Conservation (phyloP, 2,329 filamentous ascomycete genomes). For the Didymella keratinophila region DNA sequence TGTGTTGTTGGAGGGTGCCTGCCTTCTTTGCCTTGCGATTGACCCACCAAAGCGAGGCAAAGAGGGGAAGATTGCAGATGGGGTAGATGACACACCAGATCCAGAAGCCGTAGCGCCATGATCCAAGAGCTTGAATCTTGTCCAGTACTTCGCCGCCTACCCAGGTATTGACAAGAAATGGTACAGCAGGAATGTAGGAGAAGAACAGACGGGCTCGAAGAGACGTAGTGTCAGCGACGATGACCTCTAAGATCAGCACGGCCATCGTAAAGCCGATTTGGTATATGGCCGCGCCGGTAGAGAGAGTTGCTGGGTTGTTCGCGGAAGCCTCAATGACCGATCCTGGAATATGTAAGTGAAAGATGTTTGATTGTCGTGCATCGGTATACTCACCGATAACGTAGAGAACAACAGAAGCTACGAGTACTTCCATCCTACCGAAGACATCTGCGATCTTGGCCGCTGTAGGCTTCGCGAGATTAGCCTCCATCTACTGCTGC, state of each 20-base stretch:
- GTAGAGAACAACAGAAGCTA: constrained; percentile 65
- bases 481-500: not conserved
- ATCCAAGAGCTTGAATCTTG: constrained; percentile 59
- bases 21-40: constrained; percentile 60
- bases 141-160: constrained; percentile 65
- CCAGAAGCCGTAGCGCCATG: constrained; percentile 68
- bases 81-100: constrained; percentile 70
- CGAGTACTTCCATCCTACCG: constrained; percentile 66
- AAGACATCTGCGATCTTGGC: constrained; percentile 70
- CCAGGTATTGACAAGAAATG: constrained; percentile 65
- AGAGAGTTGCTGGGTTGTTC: constrained; percentile 60
- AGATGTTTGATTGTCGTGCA: no score
- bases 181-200: constrained; percentile 60
- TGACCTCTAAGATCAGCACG: constrained; percentile 68
- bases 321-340: constrained; percentile 65
- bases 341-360: constrained; percentile 25
- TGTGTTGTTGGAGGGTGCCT: constrained; percentile 57
- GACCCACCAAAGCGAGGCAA: constrained; percentile 61
- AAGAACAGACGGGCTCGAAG: constrained; percentile 69
- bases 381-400: constrained; percentile 50
- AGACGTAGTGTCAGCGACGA: constrained; percentile 70
- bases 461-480: constrained; percentile 57
- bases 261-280: constrained; percentile 69
- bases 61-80: constrained; percentile 62
- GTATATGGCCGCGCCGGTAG: constrained; percentile 52